Evolutionary conservation across 805 yeast genomes (phyloP), one percentile per base, ranked within the genome.

Genomic region (Nakazawaea peltata): DNA sequence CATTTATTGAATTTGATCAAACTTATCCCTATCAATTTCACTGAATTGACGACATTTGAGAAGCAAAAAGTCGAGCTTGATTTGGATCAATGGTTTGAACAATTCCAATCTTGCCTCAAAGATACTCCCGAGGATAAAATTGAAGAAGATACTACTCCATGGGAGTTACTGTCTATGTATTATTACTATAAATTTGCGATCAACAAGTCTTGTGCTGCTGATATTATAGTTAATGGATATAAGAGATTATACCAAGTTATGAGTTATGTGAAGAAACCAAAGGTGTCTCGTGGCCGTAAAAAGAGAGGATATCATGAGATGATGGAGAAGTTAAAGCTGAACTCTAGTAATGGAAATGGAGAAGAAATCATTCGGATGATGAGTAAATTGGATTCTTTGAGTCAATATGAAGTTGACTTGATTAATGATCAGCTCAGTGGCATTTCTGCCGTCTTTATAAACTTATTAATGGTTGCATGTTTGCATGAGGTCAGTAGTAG

Each of bases 1-100:
- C 46, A 54, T 6, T 46, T 64, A 19, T 47, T 54, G 28, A 48
- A 56, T 15, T 41, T 66, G 26, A 43, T 63, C 17, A 39, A 53
- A 19, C 32, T 49, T 15, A 45, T 63, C 19, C 65, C 65, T 4
- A 36, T 32, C 27, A 45, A 56, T 37, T 50, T 58, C 11, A 41
- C 46, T 41, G 30, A 43, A 19, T 40, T 53, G 13, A 39, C 48
- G 14, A 30, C 37, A 7, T 46, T 42, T 22, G 41, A 45, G 17
- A 37, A 48, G 16, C 22, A 27, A 3, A 33, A 24, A 6, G 28
- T 57, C 15, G 56, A 56, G 38, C 17, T 28, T 8, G 32, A 43
- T n/a, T 48, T 59, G 34, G 40, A 45, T 17, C 11, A n/a, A 4
- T 59, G 63, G 63, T 34, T 37, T 23, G 23, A 24, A 5, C 37